Base-by-base conservation (phyloP, 345 rosid species). In the Pseudoturritis turrita region DNA sequence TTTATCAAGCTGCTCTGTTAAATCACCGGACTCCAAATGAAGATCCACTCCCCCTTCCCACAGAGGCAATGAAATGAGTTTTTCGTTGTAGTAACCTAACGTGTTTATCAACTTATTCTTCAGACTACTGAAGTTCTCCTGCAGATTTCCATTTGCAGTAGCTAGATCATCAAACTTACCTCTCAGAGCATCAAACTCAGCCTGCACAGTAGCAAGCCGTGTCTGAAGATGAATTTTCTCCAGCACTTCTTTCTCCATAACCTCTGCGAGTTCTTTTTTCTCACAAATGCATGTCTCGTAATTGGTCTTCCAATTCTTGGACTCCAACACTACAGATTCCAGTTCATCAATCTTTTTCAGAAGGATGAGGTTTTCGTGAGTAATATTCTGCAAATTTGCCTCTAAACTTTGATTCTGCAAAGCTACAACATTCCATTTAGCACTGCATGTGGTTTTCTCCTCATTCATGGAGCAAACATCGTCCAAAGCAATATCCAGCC, bases 311-410 rank as follows among this genome's bases (percentile, higher is more conserved):
- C 77, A 87, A 65, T 73, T 83, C 66, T 72, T 73, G 72, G 66
- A 85, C 53, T 86, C 93, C 70, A 75, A 61, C 66, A 80, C 70
- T 74, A 83, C 51, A 55, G 87, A 72, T 76, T 93, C 96, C 84
- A 86, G 78, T 76, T 90, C 97, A 66, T 80, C 69, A 44, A 91
- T 76, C 76, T 89, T 95, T 82, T 88, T 82, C 37, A 66, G 77
- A 51, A 87, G 84, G 76, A 73, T 80, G 77, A 79, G 71, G 79
- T 87, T 91, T 77, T 91, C 91, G 51, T 68, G 62, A 63, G 86
- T 83, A 37, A 79, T 59, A 75, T 47, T 78, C 72, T 81, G 85
- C 73, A 91, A 63, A 77, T 78, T 83, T 47, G 71, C 78, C 77
- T 83, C 90, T 68, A 94, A 80, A 37, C 45, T 78, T 73, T 86